Conservation (phyloP, 1,139 yeast genomes). For the Blastobotrys proliferans region DNA sequence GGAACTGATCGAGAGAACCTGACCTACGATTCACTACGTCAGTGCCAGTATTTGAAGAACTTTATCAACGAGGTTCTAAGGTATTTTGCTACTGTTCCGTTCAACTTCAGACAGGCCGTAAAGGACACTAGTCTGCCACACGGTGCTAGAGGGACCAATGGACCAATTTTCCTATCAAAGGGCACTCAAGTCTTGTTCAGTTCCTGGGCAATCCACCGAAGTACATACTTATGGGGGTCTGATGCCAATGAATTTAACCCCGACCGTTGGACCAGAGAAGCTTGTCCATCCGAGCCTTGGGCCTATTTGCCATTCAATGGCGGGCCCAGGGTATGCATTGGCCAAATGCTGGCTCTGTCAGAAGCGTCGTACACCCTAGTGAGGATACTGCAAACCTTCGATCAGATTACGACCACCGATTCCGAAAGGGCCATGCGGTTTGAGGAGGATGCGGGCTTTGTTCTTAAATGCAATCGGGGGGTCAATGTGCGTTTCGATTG, state of each 20-base stretch:
- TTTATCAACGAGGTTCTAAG: constrained; percentile 49
- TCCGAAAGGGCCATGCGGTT: constrained; percentile 1
- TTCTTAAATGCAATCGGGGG: constrained; percentile 1
- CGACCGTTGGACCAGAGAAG: constrained; percentile 42
- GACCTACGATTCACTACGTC: constrained; percentile 42
- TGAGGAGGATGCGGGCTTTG: constrained; percentile 5
- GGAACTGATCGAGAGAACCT: constrained; percentile 25
- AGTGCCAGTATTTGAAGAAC: constrained; percentile 45
- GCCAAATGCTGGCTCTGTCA: constrained; percentile 57
- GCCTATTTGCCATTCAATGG: constrained; percentile 55
- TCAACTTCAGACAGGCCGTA: constrained; percentile 47
- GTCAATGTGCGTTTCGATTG: not conserved
- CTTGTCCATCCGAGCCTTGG: constrained; percentile 34
- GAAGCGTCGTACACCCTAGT: constrained; percentile 49
- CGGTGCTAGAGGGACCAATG: constrained; percentile 37
- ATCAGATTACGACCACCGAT: constrained; percentile 15
- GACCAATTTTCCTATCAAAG: constrained; percentile 45
- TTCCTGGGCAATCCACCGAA: constrained; percentile 44
- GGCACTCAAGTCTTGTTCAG: constrained; percentile 45
- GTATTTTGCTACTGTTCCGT: constrained; percentile 52
- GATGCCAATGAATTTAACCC: constrained; percentile 47
- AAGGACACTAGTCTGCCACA: constrained; percentile 32
- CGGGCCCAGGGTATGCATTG: constrained; percentile 58
- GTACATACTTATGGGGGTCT: constrained; percentile 42
- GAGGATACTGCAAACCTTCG: constrained; percentile 41